Evolutionary conservation across 2,329 filamentous ascomycete species (phyloP).

Genomic region (Hypoxylon sp.): DNA sequence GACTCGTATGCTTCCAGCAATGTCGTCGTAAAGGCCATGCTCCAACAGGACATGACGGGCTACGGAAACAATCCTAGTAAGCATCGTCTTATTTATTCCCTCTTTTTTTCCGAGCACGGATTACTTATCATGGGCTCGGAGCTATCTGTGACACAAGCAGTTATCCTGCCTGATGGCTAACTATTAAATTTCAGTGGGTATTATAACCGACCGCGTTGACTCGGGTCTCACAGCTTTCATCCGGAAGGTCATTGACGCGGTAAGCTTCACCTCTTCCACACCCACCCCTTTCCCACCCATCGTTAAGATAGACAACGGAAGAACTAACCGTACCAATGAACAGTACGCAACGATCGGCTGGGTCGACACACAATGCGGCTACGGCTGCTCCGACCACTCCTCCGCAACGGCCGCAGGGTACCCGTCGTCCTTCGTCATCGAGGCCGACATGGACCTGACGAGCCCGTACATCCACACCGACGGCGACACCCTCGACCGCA

Average conservation of each 20-base stretch:
- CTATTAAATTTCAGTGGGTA: constrained; percentile 50
- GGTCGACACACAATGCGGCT: constrained; percentile 66
- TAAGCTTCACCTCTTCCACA: constrained; percentile 33
- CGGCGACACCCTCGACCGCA: constrained; percentile 77
- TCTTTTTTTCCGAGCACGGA: neutral
- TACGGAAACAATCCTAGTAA: constrained; percentile 52
- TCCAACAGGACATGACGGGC: constrained; percentile 63
- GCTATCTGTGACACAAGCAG: neutral
- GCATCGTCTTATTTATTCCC: neutral
- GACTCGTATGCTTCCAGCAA: constrained; percentile 55
- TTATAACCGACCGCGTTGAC: constrained; percentile 60
- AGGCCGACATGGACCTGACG: constrained; percentile 70
- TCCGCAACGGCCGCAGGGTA: constrained; percentile 77
- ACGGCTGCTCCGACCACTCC: constrained; percentile 77
- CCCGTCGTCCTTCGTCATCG: constrained; percentile 75
- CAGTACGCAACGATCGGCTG: constrained; percentile 59
- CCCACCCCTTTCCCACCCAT: neutral
- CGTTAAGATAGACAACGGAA: neutral
- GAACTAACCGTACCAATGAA: constrained; percentile 7
- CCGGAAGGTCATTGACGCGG: constrained; percentile 55
- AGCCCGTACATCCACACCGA: constrained; percentile 82
- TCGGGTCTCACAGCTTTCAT: constrained; percentile 56
- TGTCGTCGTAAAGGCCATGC: constrained; percentile 59
- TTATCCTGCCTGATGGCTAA: constrained; percentile 1
- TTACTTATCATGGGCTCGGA: neutral